phyloP scores from a whole-genome alignment of 306 rosid genomes.

The Cucumis melo region DNA sequence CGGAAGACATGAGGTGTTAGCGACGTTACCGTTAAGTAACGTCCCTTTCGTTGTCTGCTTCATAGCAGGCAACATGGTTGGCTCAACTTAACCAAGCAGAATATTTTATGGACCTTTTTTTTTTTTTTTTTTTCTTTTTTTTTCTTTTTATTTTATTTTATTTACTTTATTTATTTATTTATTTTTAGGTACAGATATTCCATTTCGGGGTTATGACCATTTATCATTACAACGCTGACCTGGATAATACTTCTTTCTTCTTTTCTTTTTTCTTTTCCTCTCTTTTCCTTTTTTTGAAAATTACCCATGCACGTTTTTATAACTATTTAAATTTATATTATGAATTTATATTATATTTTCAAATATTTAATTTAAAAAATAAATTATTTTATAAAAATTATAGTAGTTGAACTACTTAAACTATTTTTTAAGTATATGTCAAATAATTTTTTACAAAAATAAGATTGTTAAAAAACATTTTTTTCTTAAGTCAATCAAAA shows the following conservation, averaged over 20 bases:
- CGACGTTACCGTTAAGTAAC: conserved; percentile 37
- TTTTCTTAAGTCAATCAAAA: no score
- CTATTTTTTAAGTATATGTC: no score
- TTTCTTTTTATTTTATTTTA: neutral
- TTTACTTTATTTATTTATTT: neutral
- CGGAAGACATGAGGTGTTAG: conserved; percentile 14
- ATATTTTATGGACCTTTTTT: neutral
- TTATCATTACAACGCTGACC: conserved; percentile 5
- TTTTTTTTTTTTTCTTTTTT: neutral
- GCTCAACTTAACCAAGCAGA: conserved; percentile 64
- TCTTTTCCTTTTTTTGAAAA: neutral
- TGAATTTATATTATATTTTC: no score
- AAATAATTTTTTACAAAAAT: no score
- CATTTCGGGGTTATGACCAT: conserved; percentile 3
- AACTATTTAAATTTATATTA: no score
- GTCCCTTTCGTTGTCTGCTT: conserved; percentile 68
- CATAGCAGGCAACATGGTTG: conserved; percentile 72
- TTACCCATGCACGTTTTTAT: neutral
- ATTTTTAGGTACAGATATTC: neutral
- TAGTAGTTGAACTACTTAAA: no score
- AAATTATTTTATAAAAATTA: no score
- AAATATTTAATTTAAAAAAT: no score
- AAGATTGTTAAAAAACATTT: no score
- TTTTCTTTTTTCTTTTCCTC: neutral
- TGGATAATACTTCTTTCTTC: neutral